Evolutionary conservation across 1,284 basidiomycete genomes (phyloP).

Genomic region (Heterobasidion irregulare): DNA sequence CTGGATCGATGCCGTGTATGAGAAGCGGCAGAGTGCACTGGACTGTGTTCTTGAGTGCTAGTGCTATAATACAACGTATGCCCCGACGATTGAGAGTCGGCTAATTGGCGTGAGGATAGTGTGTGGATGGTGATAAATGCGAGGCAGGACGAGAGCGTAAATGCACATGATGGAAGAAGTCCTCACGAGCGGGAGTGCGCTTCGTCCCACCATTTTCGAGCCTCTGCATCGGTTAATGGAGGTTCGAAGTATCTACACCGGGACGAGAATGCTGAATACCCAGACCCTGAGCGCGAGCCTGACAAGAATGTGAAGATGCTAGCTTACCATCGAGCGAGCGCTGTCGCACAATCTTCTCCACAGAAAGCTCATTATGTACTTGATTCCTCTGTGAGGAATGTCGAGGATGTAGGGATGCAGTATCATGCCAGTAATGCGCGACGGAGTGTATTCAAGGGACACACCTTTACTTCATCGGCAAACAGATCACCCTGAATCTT

Average conservation of each 20-base stretch:
- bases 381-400: conserved; percentile 57
- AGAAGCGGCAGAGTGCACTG: too few relatives aligned
- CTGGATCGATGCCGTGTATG: too few relatives aligned
- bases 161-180: too few relatives aligned
- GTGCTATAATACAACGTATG: too few relatives aligned
- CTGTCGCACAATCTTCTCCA: conserved; percentile 75
- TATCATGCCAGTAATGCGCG: conserved; percentile 3
- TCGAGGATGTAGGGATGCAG: neutral
- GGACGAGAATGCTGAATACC: conserved; percentile 63
- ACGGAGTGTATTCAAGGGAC: conserved; percentile 12
- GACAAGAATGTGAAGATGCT: conserved; percentile 14
- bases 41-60: too few relatives aligned
- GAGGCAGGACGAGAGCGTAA: too few relatives aligned
- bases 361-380: conserved; percentile 69
- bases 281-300: neutral
- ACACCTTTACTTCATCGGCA: conserved; percentile 70
- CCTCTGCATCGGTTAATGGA: conserved; percentile 50
- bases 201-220: conserved; percentile 65
- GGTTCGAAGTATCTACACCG: conserved; percentile 81
- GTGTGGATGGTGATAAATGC: too few relatives aligned
- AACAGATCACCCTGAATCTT: conserved; percentile 50
- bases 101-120: too few relatives aligned
- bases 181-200: conserved; percentile 13
- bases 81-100: too few relatives aligned
- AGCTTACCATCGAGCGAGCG: conserved; percentile 67